These are phyloP conservation scores for Populus simonii DNA, from an alignment of 345 rosid species.

Conservation along the genomic window DNA sequence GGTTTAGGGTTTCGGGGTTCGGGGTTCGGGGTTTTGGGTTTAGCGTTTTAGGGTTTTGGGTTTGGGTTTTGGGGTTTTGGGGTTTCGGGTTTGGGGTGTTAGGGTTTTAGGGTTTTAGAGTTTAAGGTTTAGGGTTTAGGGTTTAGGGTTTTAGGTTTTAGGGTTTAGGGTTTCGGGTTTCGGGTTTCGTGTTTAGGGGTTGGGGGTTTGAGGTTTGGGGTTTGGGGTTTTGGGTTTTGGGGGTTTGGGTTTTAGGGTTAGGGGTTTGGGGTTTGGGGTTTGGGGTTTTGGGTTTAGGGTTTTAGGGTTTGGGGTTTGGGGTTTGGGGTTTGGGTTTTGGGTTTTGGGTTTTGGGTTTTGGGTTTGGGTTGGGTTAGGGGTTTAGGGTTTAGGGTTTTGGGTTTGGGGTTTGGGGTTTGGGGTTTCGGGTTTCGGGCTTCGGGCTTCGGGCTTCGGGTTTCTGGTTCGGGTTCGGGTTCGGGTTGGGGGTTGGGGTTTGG, in stretches of 20 bases:
- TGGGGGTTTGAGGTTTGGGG: background rate
- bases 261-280: background rate
- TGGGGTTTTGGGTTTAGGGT: too few relatives aligned
- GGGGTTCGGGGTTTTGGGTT: constrained; percentile 2
- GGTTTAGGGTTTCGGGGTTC: background rate
- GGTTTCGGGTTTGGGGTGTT: background rate
- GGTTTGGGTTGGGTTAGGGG: background rate
- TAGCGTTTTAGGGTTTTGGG: constrained; percentile 6
- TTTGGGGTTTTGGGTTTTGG: background rate
- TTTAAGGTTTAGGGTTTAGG: background rate
- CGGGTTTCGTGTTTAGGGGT: background rate
- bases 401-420: constrained; percentile 6
- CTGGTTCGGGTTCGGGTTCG: too few relatives aligned
- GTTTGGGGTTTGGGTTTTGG: background rate
- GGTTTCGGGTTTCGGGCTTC: background rate
- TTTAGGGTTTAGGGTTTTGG: constrained; percentile 7
- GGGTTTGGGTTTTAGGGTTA: background rate
- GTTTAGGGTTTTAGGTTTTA: background rate
- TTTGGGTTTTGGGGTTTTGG: constrained; percentile 3
- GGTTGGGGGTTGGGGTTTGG: constrained; percentile 1
- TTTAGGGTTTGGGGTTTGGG: too few relatives aligned
- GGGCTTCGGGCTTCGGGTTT: too few relatives aligned
- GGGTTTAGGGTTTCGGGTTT: background rate
- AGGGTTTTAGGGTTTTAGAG: too few relatives aligned
- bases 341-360: background rate